Conservation (phyloP, 2,329 filamentous ascomycete genomes). For the Ilyonectria destructans region DNA sequence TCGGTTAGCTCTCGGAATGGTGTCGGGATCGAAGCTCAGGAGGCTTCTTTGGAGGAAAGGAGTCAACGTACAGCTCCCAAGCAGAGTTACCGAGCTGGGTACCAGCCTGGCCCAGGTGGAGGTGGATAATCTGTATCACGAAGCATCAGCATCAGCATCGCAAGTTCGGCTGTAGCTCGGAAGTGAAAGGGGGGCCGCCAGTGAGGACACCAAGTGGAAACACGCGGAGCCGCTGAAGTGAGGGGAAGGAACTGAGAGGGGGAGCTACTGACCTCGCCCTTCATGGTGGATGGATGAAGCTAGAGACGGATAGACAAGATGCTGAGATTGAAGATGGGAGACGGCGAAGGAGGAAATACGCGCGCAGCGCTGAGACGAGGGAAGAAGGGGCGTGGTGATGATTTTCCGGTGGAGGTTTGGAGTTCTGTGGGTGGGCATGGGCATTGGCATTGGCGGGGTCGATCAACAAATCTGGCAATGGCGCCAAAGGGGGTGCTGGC, state of each 20-base stretch:
- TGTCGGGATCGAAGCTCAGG: neutral
- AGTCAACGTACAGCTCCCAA: slow-evolving; percentile 79
- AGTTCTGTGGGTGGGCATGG: slow-evolving; percentile 48
- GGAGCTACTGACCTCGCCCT: slow-evolving; percentile 68
- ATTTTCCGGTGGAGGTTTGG: slow-evolving; percentile 53
- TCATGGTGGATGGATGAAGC: slow-evolving; percentile 62
- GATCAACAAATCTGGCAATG: slow-evolving; percentile 38
- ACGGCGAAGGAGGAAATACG: slow-evolving; percentile 49
- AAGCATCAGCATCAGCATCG: slow-evolving; percentile 38
- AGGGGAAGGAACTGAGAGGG: slow-evolving; percentile 17
- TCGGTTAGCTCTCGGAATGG: slow-evolving; percentile 43
- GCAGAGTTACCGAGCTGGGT: slow-evolving; percentile 83
- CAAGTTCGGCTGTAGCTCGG: slow-evolving; percentile 31
- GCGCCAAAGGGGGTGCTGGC: slow-evolving; percentile 31
- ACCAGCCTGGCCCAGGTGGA: slow-evolving; percentile 79
- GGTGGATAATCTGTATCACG: slow-evolving; percentile 71
- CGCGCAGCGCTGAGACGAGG: slow-evolving; percentile 56
- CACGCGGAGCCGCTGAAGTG: slow-evolving; percentile 28
- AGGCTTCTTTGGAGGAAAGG: slow-evolving; percentile 36
- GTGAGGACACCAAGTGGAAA: slow-evolving; percentile 43
- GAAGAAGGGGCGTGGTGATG: slow-evolving; percentile 53
- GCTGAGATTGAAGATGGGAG: slow-evolving; percentile 41
- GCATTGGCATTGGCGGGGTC: slow-evolving; percentile 49
- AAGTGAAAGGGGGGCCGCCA: slow-evolving; percentile 22
- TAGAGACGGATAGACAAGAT: slow-evolving; percentile 42